phyloP scores from a whole-genome alignment of 495 filamentous ascomycete species.

The Tuber magnatum region DNA sequence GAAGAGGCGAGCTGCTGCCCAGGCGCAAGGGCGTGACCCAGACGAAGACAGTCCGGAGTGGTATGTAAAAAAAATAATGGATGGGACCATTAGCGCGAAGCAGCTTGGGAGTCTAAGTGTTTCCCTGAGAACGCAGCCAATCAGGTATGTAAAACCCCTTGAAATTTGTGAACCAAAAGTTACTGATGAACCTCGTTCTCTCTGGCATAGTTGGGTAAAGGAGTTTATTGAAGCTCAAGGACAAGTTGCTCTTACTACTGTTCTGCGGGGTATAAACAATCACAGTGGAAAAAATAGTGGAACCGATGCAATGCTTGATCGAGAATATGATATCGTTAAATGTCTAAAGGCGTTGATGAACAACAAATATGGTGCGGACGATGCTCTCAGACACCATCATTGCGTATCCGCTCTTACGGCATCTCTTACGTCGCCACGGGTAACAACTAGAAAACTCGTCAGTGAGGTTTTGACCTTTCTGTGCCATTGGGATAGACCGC shows the following conservation, averaged over 20 bases:
- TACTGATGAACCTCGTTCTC: constrained; percentile 18
- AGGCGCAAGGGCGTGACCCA: constrained; percentile 57
- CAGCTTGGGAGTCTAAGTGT: constrained; percentile 86
- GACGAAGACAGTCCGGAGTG: constrained; percentile 96
- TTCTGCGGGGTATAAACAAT: constrained; percentile 80
- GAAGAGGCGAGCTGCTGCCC: constrained; percentile 68
- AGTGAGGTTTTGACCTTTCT: constrained; percentile 95
- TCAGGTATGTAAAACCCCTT: constrained; percentile 50
- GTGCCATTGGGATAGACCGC: constrained; percentile 80
- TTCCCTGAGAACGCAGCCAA: constrained; percentile 89
- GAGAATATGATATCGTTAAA: constrained; percentile 96
- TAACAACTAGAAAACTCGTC: constrained; percentile 89
- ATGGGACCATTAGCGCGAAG: constrained; percentile 85
- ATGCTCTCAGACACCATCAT: constrained; percentile 84
- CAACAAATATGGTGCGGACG: constrained; percentile 96
- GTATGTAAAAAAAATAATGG: constrained; percentile 96
- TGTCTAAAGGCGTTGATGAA: constrained; percentile 97
- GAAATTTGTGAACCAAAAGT: background rate
- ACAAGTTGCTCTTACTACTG: constrained; percentile 90
- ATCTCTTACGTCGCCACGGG: constrained; percentile 76
- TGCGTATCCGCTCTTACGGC: constrained; percentile 82
- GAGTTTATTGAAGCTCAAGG: constrained; percentile 96
- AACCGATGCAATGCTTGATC: constrained; percentile 53
- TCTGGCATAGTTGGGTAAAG: constrained; percentile 67
- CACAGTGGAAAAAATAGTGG: constrained; percentile 66